These are phyloP conservation scores for Ustilago esculenta DNA, from an alignment of 1,284 basidiomycete species.

Conservation along the genomic window DNA sequence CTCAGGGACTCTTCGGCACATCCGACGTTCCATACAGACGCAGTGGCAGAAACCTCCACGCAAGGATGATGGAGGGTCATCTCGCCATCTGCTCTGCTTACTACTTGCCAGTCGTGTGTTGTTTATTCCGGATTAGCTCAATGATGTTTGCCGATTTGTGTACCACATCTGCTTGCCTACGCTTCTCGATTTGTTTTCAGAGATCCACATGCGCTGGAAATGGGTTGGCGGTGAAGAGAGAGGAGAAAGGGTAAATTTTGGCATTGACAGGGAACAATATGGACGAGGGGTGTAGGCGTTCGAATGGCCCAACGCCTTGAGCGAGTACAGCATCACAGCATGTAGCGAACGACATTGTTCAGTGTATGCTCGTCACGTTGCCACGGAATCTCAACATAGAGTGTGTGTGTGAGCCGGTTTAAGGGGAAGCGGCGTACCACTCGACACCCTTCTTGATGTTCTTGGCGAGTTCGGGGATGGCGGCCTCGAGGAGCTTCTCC, in stretches of 20 bases:
- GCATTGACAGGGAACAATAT: conserved; percentile 1
- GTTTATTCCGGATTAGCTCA: not conserved
- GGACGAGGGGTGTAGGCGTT: not conserved
- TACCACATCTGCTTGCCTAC: not conserved
- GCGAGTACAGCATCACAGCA: not conserved
- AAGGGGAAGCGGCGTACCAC: conserved; percentile 60
- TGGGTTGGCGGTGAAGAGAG: no score
- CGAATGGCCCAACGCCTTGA: no score
- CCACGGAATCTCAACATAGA: no score
- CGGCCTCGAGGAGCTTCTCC: conserved; percentile 66
- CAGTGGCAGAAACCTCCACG: not conserved
- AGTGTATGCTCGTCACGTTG: no score
- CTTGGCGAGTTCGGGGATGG: conserved; percentile 65
- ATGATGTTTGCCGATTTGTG: not conserved
- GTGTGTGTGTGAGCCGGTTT: no score
- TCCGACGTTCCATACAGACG: not conserved
- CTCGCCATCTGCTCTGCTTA: no score
- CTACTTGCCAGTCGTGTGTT: no score
- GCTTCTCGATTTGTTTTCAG: not conserved
- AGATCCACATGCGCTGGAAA: no score
- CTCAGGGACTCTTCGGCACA: not conserved
- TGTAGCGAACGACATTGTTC: not conserved
- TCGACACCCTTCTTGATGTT: conserved; percentile 67
- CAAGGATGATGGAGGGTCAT: no score
- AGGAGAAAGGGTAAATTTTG: not conserved